phyloP scores from a whole-genome alignment of 257 asterid genomes.

The Apocynum venetum region DNA sequence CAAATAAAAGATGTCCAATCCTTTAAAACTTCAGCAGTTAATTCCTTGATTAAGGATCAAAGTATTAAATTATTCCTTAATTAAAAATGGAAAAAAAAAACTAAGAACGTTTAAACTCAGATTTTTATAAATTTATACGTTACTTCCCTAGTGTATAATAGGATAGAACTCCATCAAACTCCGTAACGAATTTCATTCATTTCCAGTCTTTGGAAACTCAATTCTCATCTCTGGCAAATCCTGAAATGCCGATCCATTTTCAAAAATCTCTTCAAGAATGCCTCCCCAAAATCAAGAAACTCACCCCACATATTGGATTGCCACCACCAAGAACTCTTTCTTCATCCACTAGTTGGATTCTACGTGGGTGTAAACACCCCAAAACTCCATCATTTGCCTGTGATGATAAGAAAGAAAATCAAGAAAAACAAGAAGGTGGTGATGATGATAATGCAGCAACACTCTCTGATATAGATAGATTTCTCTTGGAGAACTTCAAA shows the following conservation, averaged over 20 bases:
- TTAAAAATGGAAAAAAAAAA: background rate
- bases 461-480: constrained; percentile 54
- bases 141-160: constrained; percentile 1
- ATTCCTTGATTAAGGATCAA: background rate
- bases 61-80: background rate
- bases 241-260: constrained; percentile 49
- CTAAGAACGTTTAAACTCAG: background rate
- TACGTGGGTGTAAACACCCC: constrained; percentile 45
- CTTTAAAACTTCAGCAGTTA: background rate
- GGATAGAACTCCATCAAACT: background rate
- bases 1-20: background rate
- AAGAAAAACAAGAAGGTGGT: background rate
- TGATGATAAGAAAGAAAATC: constrained; percentile 9
- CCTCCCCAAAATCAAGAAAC: constrained; percentile 48
- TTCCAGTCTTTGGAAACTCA: background rate
- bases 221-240: background rate
- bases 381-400: constrained; percentile 47
- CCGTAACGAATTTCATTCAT: background rate
- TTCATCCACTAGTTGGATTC: constrained; percentile 30
- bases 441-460: constrained; percentile 30
- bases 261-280: constrained; percentile 51
- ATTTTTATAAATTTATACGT: constrained; percentile 5
- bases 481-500: constrained; percentile 59
- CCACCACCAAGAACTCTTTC: constrained; percentile 22
- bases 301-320: constrained; percentile 25